Evolutionary conservation across 1,284 basidiomycete genomes (phyloP), one percentile per base, ranked within the genome.

Genomic region (Gomphus sp.): DNA sequence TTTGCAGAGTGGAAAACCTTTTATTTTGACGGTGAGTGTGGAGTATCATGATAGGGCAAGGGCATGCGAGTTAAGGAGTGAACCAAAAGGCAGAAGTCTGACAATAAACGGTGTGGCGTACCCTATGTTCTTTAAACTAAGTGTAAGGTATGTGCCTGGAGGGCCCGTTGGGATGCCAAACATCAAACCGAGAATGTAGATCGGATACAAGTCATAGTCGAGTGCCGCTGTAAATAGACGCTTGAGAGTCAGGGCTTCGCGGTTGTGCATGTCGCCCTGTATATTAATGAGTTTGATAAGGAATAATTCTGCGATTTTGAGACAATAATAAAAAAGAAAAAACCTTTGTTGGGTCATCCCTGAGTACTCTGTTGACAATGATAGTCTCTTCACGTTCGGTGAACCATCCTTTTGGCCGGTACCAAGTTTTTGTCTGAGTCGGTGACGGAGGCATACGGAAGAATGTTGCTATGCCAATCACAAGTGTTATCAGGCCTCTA

Each of bases 261-360:
- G 81, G 63, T 91, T 91, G 71, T 91, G 86, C 88, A 91, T 91
- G 62, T 82, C 80, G 4, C 80, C 77, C 75, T 79, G 34, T 8
- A 25, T 18, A 25, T 39, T 18, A 10, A 36, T 11, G 28, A 39
- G n/a, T 33, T 37, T 9, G 33, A 3, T 25, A 4, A 34, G 16
- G 9, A 16, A 44, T 7, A 37, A 41, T 10, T n/a, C n/a, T n/a
- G n/a, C n/a, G n/a, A n/a, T n/a, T n/a, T n/a, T n/a, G n/a, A n/a
- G n/a, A n/a, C n/a, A n/a, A n/a, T n/a, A n/a, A n/a, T n/a, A n/a
- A n/a, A 25, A 50, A 48, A 36, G 14, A 18, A 25, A 11, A 52
- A 34, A 74, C 80, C 74, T 89, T 86, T 12, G 78, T 73, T 2
- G 82, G 87, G 63, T 89, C 87, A 66, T 89, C 87, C 3, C 87